These are phyloP conservation scores for Phytophthora ohioensis DNA, from an alignment of 352 stramenopile species.

Conservation along the genomic window DNA sequence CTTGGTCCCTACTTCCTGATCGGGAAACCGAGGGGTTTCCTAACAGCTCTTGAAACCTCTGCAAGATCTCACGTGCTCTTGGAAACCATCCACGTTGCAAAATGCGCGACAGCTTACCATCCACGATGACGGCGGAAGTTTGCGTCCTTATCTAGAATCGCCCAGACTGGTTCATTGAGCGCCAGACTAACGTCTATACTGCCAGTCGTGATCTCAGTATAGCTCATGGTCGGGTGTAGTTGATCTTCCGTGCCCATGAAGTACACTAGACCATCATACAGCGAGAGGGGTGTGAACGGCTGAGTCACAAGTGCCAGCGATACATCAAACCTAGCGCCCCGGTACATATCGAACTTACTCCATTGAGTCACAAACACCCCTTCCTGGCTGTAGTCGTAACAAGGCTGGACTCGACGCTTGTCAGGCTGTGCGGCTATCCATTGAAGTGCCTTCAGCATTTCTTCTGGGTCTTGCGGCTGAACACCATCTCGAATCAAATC, in stretches of 20 bases:
- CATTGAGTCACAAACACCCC: constrained; percentile 31
- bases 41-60: too few relatives aligned
- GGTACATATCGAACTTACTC: constrained; percentile 41
- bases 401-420: constrained; percentile 23
- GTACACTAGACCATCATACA: constrained; percentile 34
- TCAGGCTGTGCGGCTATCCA: constrained; percentile 37
- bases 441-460: constrained; percentile 22
- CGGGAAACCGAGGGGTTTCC: too few relatives aligned
- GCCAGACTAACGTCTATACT: constrained; percentile 21
- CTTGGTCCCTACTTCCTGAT: too few relatives aligned
- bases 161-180: constrained; percentile 22
- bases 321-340: constrained; percentile 17
- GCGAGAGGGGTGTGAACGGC: constrained; percentile 31
- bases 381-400: constrained; percentile 23
- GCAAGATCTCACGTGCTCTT: not conserved
- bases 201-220: constrained; percentile 6
- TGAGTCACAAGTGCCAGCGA: constrained; percentile 22
- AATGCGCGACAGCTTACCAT: not conserved
- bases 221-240: constrained; percentile 3
- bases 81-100: not conserved
- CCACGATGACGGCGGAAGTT: constrained; percentile 6
- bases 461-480: not conserved
- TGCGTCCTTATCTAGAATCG: constrained; percentile 12
- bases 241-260: constrained; percentile 38
- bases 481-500: constrained; percentile 10